A percentile compares a stretch with the other conserved stretches of the same genome.
Conservation (phyloP, 441 rosid species). For the Populus hybrid region DNA sequence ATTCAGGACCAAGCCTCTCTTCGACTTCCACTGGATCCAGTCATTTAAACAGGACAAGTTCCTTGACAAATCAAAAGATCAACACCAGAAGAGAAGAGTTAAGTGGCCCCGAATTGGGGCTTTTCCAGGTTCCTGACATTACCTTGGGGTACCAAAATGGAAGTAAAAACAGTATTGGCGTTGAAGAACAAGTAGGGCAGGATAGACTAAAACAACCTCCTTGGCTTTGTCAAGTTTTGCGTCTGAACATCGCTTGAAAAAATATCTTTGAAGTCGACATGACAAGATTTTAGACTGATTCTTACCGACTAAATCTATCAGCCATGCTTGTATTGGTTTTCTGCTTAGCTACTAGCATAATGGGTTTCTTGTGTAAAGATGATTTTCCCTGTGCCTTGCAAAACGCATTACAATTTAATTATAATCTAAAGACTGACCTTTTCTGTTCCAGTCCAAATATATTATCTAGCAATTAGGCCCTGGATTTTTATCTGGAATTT, state of each 20-base stretch:
- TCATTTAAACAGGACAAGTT: conserved; percentile 37
- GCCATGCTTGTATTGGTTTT: conserved; percentile 28
- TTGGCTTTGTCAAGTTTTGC: conserved; percentile 83
- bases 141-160: conserved; percentile 30
- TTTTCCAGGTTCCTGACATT: conserved; percentile 26
- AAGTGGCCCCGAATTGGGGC: conserved; percentile 17
- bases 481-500: no score
- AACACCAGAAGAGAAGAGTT: conserved; percentile 17
- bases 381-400: conserved; percentile 5
- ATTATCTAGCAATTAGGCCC: no score
- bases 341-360: conserved; percentile 4
- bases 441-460: no score
- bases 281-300: conserved; percentile 32
- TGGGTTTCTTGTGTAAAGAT: conserved; percentile 35
- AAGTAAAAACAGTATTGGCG: conserved; percentile 27
- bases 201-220: conserved; percentile 62
- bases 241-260: conserved; percentile 58
- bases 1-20: conserved; percentile 71
- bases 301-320: conserved; percentile 29
- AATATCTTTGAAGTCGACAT: conserved; percentile 9
- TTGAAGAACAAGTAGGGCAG: conserved; percentile 51
- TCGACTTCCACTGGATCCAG: conserved; percentile 80
- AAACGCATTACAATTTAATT: background rate
- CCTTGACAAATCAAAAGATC: conserved; percentile 15
- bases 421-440: background rate